Evolutionary conservation across 2,329 filamentous ascomycete species (phyloP).

Genomic region (Geoglossum cookeanum): DNA sequence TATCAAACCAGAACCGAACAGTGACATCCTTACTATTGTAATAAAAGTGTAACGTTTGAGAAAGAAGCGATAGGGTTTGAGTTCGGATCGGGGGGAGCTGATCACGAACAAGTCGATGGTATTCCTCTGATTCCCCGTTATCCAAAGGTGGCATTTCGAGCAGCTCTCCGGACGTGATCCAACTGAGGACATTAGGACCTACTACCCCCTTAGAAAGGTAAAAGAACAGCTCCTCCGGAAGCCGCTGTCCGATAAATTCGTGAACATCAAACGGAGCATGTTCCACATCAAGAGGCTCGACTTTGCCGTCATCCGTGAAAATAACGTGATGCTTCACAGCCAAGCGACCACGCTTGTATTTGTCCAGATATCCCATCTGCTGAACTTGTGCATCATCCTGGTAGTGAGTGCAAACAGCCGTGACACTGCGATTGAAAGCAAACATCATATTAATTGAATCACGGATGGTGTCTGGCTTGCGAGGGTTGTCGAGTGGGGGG

Average conservation of each 20-base stretch:
- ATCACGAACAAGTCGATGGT: constrained; percentile 57
- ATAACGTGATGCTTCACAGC: constrained; percentile 76
- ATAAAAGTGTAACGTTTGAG: constrained; percentile 55
- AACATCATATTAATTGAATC: constrained; percentile 65
- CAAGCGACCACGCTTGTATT: constrained; percentile 71
- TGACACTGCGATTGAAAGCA: constrained; percentile 44
- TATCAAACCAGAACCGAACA: constrained; percentile 70
- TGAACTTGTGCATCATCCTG: constrained; percentile 57
- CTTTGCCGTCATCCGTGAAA: constrained; percentile 55
- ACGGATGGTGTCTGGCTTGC: constrained; percentile 40
- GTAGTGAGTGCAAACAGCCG: constrained; percentile 55
- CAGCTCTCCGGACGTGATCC: constrained; percentile 63
- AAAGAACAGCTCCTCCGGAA: constrained; percentile 78
- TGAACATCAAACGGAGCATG: constrained; percentile 67
- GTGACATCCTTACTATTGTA: constrained; percentile 63
- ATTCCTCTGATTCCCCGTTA: constrained; percentile 59
- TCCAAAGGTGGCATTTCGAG: constrained; percentile 70
- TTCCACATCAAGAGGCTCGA: constrained; percentile 54
- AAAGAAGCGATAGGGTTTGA: constrained; percentile 57
- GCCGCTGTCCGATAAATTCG: constrained; percentile 72
- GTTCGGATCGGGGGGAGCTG: constrained; percentile 58
- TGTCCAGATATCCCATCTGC: constrained; percentile 60
- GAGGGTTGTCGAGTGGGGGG: constrained; percentile 51
- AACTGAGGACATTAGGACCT: constrained; percentile 59
- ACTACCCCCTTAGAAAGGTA: constrained; percentile 75